A percentile compares a stretch with the other conserved stretches of the same genome.
phyloP scores from a whole-genome alignment of 2,329 filamentous ascomycete genomes.

The Colletotrichum gloeosporioides region DNA sequence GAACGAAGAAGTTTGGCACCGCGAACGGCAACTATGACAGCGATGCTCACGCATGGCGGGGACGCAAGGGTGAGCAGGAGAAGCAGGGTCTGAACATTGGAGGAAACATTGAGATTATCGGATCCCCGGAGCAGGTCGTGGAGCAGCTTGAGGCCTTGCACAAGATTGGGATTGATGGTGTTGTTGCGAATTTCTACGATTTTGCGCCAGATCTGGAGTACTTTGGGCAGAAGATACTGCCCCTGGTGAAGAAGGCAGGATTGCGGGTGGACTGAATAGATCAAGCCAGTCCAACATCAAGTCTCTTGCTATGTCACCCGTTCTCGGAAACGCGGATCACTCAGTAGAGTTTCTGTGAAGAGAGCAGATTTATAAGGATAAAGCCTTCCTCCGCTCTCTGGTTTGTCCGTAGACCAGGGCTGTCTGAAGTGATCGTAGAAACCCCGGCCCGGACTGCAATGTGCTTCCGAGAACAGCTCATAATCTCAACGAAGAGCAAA shows the following conservation, averaged over 20 bases:
- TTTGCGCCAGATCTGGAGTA: background rate
- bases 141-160: background rate
- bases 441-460: accelerated
- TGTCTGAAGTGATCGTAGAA: accelerated
- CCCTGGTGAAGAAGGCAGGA: background rate
- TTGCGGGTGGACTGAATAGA: background rate
- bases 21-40: background rate
- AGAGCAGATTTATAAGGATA: background rate
- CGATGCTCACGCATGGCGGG: background rate
- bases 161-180: background rate
- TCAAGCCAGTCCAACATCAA: background rate
- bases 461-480: background rate
- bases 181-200: background rate
- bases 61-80: background rate
- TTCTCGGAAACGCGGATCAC: background rate
- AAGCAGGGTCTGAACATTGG: background rate
- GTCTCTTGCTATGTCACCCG: background rate
- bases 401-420: background rate
- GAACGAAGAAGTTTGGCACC: background rate
- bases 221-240: background rate
- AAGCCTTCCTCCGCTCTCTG: background rate
- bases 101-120: background rate
- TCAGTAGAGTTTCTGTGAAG: accelerated
- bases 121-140: background rate
- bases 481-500: background rate